Conservation (phyloP, 192 early-diverging fungal genomes). For the Dispira parvispora region DNA sequence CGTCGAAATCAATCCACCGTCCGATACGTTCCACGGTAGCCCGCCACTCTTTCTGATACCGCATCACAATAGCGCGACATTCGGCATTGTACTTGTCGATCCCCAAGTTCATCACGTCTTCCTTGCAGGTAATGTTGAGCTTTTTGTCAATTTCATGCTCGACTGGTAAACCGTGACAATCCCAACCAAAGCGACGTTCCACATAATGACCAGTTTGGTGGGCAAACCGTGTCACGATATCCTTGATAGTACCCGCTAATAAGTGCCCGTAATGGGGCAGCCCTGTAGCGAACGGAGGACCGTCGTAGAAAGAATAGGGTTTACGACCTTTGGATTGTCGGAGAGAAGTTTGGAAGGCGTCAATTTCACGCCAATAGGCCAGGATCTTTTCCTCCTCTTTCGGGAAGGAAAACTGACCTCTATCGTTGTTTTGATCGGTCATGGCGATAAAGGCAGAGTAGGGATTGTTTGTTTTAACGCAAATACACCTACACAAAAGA, state of each 20-base stretch:
- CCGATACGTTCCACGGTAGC: conserved; percentile 86
- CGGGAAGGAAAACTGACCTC: conserved; percentile 62
- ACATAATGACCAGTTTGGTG: conserved; percentile 91
- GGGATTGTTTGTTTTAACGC: too few species aligned
- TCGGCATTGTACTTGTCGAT: conserved; percentile 95
- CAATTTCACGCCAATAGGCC: conserved; percentile 91
- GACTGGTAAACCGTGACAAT: conserved; percentile 63
- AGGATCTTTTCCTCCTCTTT: conserved; percentile 88
- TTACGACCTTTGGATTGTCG: conserved; percentile 79
- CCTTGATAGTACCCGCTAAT: conserved; percentile 98
- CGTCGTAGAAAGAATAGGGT: conserved; percentile 91
- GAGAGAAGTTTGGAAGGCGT: conserved; percentile 83
- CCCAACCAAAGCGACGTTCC: conserved; percentile 96
- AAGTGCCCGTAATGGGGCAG: conserved; percentile 97
- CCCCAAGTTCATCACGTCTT: conserved; percentile 82
- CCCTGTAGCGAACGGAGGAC: conserved; percentile 97
- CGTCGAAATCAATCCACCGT: conserved; percentile 99
- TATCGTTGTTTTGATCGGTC: too few species aligned
- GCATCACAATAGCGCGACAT: conserved; percentile 95
- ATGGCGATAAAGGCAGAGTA: too few species aligned
- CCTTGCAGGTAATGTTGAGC: conserved; percentile 49
- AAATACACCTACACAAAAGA: too few species aligned
- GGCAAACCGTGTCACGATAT: conserved; percentile 94
- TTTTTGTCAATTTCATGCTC: conserved; percentile 96
- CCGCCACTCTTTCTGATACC: conserved; percentile 84